Conservation (phyloP, 2,329 filamentous ascomycete species). For the Cadophora sp. region DNA sequence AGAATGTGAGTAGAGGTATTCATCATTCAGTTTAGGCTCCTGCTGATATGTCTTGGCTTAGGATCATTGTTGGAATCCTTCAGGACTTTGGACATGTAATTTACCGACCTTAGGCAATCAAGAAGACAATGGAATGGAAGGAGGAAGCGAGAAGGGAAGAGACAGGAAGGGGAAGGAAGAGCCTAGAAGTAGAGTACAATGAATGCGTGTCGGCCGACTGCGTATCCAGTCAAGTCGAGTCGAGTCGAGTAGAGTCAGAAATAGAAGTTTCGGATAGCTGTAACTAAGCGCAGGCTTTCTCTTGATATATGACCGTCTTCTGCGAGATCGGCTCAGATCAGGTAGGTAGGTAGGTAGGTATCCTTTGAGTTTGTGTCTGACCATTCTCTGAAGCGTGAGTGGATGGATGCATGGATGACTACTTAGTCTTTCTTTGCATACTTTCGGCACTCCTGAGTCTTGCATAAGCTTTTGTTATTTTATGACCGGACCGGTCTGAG, state of each 20-base stretch:
- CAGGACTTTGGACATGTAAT: background rate
- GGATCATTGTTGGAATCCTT: slow-evolving; percentile 18
- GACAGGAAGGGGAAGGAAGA: background rate
- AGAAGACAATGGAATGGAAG: background rate
- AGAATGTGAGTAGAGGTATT: background rate
- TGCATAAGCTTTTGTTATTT: too few species aligned
- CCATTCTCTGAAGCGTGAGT: too few species aligned
- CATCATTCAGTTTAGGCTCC: slow-evolving; percentile 18
- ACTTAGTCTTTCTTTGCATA: too few species aligned
- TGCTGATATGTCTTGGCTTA: slow-evolving; percentile 23
- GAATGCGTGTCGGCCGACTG: background rate
- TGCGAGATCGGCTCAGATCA: background rate
- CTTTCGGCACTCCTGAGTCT: too few species aligned
- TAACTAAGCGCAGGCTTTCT: too few species aligned
- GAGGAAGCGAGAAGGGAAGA: background rate
- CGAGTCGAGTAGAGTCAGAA: slow-evolving; percentile 1
- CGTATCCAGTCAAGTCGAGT: background rate
- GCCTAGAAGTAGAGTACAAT: background rate
- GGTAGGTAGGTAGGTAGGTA: too few species aligned
- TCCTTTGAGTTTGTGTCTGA: background rate
- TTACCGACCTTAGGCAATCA: too few species aligned
- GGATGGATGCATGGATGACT: too few species aligned
- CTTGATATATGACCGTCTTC: too few species aligned
- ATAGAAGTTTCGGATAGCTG: too few species aligned
- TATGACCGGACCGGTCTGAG: too few species aligned